Base-by-base conservation (phyloP, 31 red algal species). In the Asparagopsis taxiformis region DNA sequence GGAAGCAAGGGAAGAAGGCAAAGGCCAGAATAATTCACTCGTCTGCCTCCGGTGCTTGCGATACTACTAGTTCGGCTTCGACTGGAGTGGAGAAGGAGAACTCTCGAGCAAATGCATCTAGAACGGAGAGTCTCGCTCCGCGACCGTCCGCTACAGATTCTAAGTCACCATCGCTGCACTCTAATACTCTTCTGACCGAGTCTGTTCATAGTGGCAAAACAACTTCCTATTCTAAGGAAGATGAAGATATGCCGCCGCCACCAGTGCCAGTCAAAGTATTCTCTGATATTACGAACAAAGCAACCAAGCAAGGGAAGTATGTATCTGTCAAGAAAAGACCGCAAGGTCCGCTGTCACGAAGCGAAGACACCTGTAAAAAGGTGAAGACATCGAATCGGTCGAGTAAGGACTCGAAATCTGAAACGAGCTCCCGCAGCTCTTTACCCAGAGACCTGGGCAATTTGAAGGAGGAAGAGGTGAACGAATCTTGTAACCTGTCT, bases 1-100 rank as follows among this genome's bases (percentile, higher is more conserved):
- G 57, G 50, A 79, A 75, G 65, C 69, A 76, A 68, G 89, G 89
- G n/a, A 34, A 60, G 31, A 82, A 82, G 29, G 72, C 41, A 3
- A 68, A 79, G 60, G 48, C 59, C 23, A 83, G 54, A 46, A 57
- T 55, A 8, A 31, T 51, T 0, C 17, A 41, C 53, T 52, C 51
- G 0, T 55, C 68, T 17, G 53, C 68, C 11, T 54, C 68, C 1
- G 68, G 55, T 35, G 28, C 31, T 36, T 55, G 55, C 48, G 55
- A 34, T 56, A 37, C 37, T 34, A 51, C 31, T 1, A 55, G 49
- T 28, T 55, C 17, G 29, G 68, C 68, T 16, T 72, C 68, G 28
- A 34, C 51, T 1, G 68, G 31, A 41, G 49, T 55, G 32, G 56
- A 56, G 30, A 72, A 72, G 68, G 3, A 29, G 25, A 29, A 58